A percentile compares a stretch with the other conserved stretches of the same genome.
These are phyloP conservation scores for Kalanchoe fedtschenkoi DNA, from an alignment of 164 flowering plant genomes.

Conservation along the genomic window DNA sequence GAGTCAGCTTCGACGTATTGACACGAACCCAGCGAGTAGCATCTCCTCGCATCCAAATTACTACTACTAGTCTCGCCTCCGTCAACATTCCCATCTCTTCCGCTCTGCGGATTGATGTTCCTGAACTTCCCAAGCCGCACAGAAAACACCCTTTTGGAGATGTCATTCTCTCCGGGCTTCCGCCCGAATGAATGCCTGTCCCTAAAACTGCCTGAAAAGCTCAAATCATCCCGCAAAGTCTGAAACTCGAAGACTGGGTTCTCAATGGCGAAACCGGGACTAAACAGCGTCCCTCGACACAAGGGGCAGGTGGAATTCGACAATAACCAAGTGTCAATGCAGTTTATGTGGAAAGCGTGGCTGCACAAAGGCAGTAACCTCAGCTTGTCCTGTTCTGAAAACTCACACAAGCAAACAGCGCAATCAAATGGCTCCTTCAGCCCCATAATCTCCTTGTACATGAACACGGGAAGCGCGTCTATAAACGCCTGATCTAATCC, in stretches of 20 bases:
- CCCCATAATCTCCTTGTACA: slow-evolving; percentile 57
- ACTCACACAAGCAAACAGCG: slow-evolving; percentile 78
- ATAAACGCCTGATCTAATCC: slow-evolving; percentile 76
- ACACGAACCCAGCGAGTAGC: slow-evolving; percentile 70
- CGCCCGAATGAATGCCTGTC: background rate
- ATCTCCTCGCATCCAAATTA: slow-evolving; percentile 64
- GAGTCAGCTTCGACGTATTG: slow-evolving; percentile 62
- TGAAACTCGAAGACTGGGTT: slow-evolving; percentile 31
- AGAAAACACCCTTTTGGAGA: slow-evolving; percentile 41
- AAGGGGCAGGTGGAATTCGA: slow-evolving; percentile 85
- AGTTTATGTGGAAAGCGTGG: slow-evolving; percentile 72
- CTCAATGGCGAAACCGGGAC: slow-evolving; percentile 23
- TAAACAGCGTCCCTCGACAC: slow-evolving; percentile 47
- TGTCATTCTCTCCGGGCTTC: slow-evolving; percentile 19
- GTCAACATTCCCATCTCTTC: slow-evolving; percentile 11
- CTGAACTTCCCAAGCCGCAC: slow-evolving; percentile 75
- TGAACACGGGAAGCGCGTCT: slow-evolving; percentile 75
- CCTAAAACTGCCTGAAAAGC: background rate
- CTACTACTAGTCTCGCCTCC: slow-evolving; percentile 40
- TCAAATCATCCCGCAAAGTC: slow-evolving; percentile 17
- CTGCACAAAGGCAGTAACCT: slow-evolving; percentile 67
- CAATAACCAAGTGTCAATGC: slow-evolving; percentile 85
- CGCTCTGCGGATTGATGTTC: slow-evolving; percentile 23
- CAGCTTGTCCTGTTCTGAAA: slow-evolving; percentile 47
- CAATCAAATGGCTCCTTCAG: slow-evolving; percentile 78